Base-by-base conservation (phyloP, 495 filamentous ascomycete genomes). In the Penicillium arizonense region DNA sequence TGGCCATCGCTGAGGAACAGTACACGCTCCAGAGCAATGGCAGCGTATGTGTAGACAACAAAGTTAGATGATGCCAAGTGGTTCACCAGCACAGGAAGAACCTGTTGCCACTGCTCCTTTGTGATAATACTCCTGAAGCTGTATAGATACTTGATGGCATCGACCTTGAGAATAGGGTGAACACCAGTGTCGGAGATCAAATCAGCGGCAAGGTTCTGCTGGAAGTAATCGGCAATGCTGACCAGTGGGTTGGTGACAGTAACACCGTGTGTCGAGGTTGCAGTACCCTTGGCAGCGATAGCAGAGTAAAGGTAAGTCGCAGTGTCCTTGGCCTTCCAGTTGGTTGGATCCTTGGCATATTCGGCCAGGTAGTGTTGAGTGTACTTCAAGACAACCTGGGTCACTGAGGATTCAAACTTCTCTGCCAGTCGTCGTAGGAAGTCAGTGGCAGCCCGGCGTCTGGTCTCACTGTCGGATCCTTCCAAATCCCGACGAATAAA, bases 261-360 rank as follows among this genome's bases (percentile, higher is more conserved):
- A 39, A 97, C 91, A 55, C 94, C 94, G 47, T 91, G 89, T 9
- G 82, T 83, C 5, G 91, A 78, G 2, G 95, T 97, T 30, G 91
- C 81, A 37, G 82, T 76, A 30, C 94, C 93, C 70, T 94, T 96
- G 42, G 91, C 91, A 12, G 94, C 94, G 52, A 97, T 91, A 21
- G 95, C 87, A 33, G 91, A 85, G 75, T 91, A 99, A 7, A 99
- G 83, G 56, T 97, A 97, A 51, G 94, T 86, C 9, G 95, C 95
- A 1, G 93, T 96, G 64, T 99, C 95, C 71, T 99, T 99, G 32
- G 91, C 83, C 70, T 89, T 96, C 95, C 95, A 99, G 64, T 94
- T 89, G 5, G 75, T 76, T 34, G 79, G 77, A 41, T 87, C 73
- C 57, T 82, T 80, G 24, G 82, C 70, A 62, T 94, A 96, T 41